These are phyloP conservation scores for Allantophomopsis cytisporea DNA, from an alignment of 2,329 filamentous ascomycete species.

Conservation along the genomic window DNA sequence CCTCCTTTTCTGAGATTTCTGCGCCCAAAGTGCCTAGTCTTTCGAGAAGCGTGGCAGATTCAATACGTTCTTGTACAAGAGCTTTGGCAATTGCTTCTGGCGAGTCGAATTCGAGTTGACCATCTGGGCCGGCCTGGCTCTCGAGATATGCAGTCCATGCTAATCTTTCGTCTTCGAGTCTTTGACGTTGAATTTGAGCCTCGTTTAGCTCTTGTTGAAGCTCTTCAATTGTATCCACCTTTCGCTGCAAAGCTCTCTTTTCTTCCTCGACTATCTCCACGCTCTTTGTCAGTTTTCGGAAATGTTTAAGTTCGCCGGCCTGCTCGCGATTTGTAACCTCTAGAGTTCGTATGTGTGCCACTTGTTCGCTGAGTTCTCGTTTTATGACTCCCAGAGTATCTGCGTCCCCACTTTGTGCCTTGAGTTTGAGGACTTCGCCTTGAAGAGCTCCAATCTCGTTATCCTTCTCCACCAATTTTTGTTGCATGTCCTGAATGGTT, in stretches of 20 bases:
- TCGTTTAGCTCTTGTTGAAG: slow-evolving; percentile 69
- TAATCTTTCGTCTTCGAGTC: slow-evolving; percentile 75
- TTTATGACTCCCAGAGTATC: slow-evolving; percentile 80
- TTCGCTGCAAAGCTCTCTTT: slow-evolving; percentile 70
- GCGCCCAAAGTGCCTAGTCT: slow-evolving; percentile 67
- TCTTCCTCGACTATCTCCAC: slow-evolving; percentile 92
- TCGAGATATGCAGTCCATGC: slow-evolving; percentile 82
- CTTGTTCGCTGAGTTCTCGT: slow-evolving; percentile 78
- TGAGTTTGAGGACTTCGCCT: slow-evolving; percentile 69
- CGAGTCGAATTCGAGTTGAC: slow-evolving; percentile 65
- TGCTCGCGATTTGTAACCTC: slow-evolving; percentile 75
- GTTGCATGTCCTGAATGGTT: slow-evolving; percentile 16
- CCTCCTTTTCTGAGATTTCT: slow-evolving; percentile 65
- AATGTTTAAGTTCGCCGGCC: slow-evolving; percentile 62
- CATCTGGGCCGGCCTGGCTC: slow-evolving; percentile 44
- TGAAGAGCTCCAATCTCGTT: slow-evolving; percentile 61
- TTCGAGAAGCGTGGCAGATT: slow-evolving; percentile 67
- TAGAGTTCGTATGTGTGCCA: slow-evolving; percentile 76
- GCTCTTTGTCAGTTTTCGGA: slow-evolving; percentile 72
- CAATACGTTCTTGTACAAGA: slow-evolving; percentile 69
- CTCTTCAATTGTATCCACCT: slow-evolving; percentile 59
- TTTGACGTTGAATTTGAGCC: slow-evolving; percentile 67
- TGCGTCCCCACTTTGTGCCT: slow-evolving; percentile 74
- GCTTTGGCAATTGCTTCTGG: slow-evolving; percentile 80
- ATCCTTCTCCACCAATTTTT: slow-evolving; percentile 49